Evolutionary conservation across 2,329 filamentous ascomycete species (phyloP), one percentile per base, ranked within the genome.

Genomic region (Aspergillus sp.): DNA sequence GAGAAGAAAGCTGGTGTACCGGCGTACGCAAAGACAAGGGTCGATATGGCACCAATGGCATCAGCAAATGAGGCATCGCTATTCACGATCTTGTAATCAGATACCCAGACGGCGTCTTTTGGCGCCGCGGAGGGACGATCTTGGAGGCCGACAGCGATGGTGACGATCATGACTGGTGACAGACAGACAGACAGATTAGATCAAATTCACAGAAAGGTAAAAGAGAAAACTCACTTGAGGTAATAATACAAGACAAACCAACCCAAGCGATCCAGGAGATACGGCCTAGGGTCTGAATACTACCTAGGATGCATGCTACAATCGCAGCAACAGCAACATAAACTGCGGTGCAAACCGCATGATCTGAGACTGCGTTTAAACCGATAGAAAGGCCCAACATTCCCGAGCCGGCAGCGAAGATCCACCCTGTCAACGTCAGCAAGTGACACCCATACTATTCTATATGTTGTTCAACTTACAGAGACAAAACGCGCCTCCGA

Each of bases 341-440:
- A 2, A 49, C 41, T 6, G 56, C 56, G 1, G 53, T 62, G 49
- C 51, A 44, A 31, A 45, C 47, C 50, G 57, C 67, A 41, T 71
- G 68, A 0, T 53, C 47, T 0, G 67, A 70, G 2, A 71, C 44
- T 2, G 68, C 57, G 42, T 72, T 72, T 6, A 72, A 48, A 0
- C 53, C 61, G 30, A 69, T 70, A 0, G 67, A 70, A 5, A 67
- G 53, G 9, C 69, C 59, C 3, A 72, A 52, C 46, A 74, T 64
- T 7, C 62, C 68, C n/a, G 68, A 69, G 36, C 69, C 71, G 39
- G 60, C 50, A 40, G 64, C 67, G 63, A 44, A 73, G 40, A 54
- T 57, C 50, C 33, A 64, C 60, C 49, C 45, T 48, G 49, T 78
- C 75, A 28, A 4, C 19, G 19, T 19, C 19, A 19, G 19, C 19